Evolutionary conservation across 345 rosid species (phyloP).

Genomic region (Lepidium africanum): DNA sequence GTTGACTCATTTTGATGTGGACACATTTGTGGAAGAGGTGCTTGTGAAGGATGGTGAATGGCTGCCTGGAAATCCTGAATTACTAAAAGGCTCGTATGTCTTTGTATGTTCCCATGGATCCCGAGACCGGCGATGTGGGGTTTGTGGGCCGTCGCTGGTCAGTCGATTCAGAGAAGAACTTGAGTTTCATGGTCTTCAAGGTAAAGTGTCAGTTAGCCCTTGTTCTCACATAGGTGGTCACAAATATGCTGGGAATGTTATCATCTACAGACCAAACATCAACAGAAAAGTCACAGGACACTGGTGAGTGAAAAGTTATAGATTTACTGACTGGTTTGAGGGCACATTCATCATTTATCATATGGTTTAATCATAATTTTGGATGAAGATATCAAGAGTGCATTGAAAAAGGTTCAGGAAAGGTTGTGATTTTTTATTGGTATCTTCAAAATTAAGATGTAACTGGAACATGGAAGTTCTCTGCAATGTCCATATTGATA

Average conservation of each 20-base stretch:
- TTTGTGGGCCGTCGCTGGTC: conserved; percentile 85
- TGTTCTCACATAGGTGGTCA: conserved; percentile 98
- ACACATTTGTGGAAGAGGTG: conserved; percentile 95
- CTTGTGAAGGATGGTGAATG: conserved; percentile 93
- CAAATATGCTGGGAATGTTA: conserved; percentile 91
- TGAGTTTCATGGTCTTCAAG: conserved; percentile 57
- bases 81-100: conserved; percentile 64
- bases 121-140: conserved; percentile 82
- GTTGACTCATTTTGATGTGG: conserved; percentile 97
- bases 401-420: background rate
- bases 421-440: background rate
- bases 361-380: background rate
- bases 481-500: background rate
- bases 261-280: conserved; percentile 60
- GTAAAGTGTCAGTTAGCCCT: conserved; percentile 87
- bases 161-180: conserved; percentile 86
- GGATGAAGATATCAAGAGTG: background rate
- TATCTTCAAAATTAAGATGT: background rate
- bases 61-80: conserved; percentile 89
- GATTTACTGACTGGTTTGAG: background rate
- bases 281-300: conserved; percentile 65
- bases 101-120: conserved; percentile 96
- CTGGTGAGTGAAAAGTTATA: conserved; percentile 44
- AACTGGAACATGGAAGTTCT: background rate
- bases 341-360: background rate